Evolutionary conservation across 176 grass and related monocot genomes (phyloP), one percentile per base, ranked within the genome.

Genomic region (Oryza meridionalis): DNA sequence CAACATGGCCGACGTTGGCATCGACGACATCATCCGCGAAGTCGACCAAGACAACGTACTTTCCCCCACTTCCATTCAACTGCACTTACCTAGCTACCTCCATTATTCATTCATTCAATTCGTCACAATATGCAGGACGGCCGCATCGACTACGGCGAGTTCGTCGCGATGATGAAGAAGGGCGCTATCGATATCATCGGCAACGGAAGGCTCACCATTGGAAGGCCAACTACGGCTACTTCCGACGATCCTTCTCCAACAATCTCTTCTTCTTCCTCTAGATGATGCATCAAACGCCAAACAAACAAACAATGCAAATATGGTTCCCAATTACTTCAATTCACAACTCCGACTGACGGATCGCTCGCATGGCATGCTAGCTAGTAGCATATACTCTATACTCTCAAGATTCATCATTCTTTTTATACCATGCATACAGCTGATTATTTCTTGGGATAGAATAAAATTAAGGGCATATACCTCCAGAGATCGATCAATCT

Each of bases 111-210:
- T 31, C 29, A 31, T 31, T 31, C 29, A 2, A 31, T 31, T 31
- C 29, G 29, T 31, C 29, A 31, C 29, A 3, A 31, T 31, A 31
- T 50, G 49, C 70, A 91, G 90, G 91, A 93, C 38, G 91, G 91
- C 0, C 82, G 85, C 22, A 94, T 94, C 31, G 92, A 94, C 84
- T 94, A 91, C 11, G 86, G 62, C 25, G 92, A 94, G 86, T 94
- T 94, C 69, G 92, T 89, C 2, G 92, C 92, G 1, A 94, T 94
- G 92, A 94, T 94, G 92, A 88, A 87, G 82, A 94, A 94, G 73
- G 92, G 92, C 46, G 53, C 17, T n/a, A 82, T 51, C 49, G 49
- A 51, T 51, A 51, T 91, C 87, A 81, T 94, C 3, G 86, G 83
- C 11, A 82, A 87, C 5, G 92, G 88, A 16, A 81, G 50, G 70